phyloP scores from a whole-genome alignment of 306 rosid species.

The Fagus crenata region DNA sequence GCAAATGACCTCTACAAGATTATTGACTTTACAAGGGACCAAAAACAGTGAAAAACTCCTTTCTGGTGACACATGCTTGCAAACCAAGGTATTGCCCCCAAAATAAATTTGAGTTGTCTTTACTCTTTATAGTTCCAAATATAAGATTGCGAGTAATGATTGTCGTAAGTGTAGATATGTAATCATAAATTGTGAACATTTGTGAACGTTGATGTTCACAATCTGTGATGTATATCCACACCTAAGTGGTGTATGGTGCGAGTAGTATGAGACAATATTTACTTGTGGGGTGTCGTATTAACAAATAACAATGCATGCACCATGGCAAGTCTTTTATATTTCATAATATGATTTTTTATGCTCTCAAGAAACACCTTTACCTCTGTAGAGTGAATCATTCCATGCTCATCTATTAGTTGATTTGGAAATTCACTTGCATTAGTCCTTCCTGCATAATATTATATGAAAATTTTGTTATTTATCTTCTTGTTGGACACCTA shows the following conservation, averaged over 20 bases:
- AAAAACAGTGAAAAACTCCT: background rate
- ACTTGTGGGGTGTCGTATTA: too few species aligned
- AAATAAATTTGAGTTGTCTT: background rate
- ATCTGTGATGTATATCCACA: too few species aligned
- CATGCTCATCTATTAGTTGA: constrained; percentile 35
- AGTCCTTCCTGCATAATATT: constrained; percentile 48
- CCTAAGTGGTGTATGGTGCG: too few species aligned
- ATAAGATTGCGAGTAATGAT: too few species aligned
- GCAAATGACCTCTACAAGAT: background rate
- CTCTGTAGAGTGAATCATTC: constrained; percentile 48
- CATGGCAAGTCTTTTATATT: background rate
- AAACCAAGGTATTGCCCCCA: background rate
- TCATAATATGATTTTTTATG: background rate
- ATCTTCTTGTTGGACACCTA: constrained; percentile 6
- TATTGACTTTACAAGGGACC: background rate
- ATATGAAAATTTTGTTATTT: background rate
- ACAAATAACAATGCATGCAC: too few species aligned
- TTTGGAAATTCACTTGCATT: constrained; percentile 36
- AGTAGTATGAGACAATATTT: too few species aligned
- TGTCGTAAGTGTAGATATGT: too few species aligned
- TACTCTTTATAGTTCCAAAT: background rate
- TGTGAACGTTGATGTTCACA: too few species aligned
- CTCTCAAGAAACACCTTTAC: constrained; percentile 37
- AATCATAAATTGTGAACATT: too few species aligned
- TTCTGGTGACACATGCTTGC: background rate